Base-by-base conservation (phyloP, 352 stramenopile species). In the Phytophthora cactorum region DNA sequence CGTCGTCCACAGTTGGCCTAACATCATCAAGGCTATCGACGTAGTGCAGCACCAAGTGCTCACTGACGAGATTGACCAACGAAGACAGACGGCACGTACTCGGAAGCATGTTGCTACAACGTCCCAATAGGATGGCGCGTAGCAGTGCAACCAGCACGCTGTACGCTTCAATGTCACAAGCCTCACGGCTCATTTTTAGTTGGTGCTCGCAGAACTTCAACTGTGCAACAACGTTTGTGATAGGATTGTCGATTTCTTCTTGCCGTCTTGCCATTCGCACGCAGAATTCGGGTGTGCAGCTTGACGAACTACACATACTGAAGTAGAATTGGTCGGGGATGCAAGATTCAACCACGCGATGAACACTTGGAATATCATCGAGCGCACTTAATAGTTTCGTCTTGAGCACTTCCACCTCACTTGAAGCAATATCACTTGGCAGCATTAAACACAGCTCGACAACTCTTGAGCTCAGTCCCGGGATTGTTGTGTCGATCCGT, bases 401-500 rank as follows among this genome's bases (percentile, higher is more conserved):
- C 28, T 64, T 28, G 22, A 75, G 49, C 3, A 22, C 7, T 15
- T 45, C 8, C 7, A 66, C 14, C 2, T 72, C 59, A 11, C 22
- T 47, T 43, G 53, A 10, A n/a, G 51, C 32, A 50, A 36, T 25
- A 2, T 38, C 43, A 27, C 25, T 53, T 56, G 71, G 53, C 28
- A 68, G 25, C 17, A 44, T 45, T n/a, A 81, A 62, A 10, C 57
- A 73, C 25, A 87, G 17, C 4, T 83, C 74, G 17, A 84, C 38
- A 2, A 72, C 39, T 47, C 34, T 52, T 28, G 74, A 72, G 3
- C 44, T 47, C 9, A 79, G n/a, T 17, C 71, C 76, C 12, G 53
- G 41, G 7, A 83, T 14, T n/a, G 73, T 83, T 15, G 71, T 74
- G 46, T 84, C 78, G 5, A 80, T 67, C 11, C 78, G 74, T 52